These are phyloP conservation scores for Lophium mytilinum DNA, from an alignment of 495 filamentous ascomycete species.

Conservation along the genomic window DNA sequence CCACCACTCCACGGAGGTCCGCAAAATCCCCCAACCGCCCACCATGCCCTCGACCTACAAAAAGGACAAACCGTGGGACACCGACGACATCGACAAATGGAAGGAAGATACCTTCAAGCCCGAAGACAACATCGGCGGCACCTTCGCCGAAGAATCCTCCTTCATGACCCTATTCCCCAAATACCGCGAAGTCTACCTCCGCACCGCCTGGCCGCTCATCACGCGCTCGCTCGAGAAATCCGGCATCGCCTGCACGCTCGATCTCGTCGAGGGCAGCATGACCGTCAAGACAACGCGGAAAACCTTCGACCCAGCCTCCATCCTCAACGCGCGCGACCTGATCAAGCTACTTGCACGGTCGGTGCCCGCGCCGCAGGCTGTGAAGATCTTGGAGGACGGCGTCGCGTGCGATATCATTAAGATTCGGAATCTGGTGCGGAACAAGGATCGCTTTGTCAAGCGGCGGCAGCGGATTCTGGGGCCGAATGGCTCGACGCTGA, in stretches of 20 bases:
- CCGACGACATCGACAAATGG: constrained; percentile 96
- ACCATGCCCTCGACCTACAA: constrained; percentile 92
- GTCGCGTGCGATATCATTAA: constrained; percentile 91
- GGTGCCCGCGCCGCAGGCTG: constrained; percentile 84
- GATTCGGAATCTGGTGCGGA: constrained; percentile 78
- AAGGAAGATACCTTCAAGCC: constrained; percentile 80
- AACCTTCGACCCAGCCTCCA: constrained; percentile 88
- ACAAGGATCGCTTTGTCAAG: constrained; percentile 97
- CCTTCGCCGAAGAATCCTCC: constrained; percentile 85
- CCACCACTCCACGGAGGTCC: not conserved
- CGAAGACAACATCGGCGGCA: constrained; percentile 75
- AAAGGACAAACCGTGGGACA: constrained; percentile 94
- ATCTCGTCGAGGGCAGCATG: constrained; percentile 95
- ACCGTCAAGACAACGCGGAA: constrained; percentile 90
- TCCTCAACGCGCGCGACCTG: constrained; percentile 88
- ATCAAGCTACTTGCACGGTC: constrained; percentile 88
- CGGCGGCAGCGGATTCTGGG: constrained; percentile 86
- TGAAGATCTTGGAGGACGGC: constrained; percentile 90
- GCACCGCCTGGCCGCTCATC: constrained; percentile 78
- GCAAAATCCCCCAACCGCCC: not conserved
- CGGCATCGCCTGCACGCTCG: constrained; percentile 78
- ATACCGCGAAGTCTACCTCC: constrained; percentile 91
- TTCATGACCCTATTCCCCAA: constrained; percentile 91
- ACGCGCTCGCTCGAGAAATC: constrained; percentile 74
- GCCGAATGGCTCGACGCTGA: constrained; percentile 74